Base-by-base conservation (phyloP, 169 alveolate genomes). In the Eimeria acervulina region DNA sequence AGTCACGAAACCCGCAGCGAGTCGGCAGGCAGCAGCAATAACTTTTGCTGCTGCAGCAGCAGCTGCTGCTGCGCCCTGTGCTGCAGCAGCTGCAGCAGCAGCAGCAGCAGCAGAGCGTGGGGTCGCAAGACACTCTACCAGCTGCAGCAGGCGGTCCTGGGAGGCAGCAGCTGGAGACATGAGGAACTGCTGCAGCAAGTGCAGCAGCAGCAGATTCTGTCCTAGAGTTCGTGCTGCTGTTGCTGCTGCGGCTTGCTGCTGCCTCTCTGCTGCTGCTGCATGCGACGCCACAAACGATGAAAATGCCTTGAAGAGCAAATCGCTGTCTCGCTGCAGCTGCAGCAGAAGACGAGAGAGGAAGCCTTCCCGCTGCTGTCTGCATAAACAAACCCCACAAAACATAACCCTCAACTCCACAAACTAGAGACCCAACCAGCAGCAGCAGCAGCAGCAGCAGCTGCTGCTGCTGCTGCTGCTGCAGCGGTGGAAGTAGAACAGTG, bases 1-100 rank as follows among this genome's bases (percentile, higher is more conserved):
- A 3, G 44, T 0, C 17, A 36, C 42, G 42, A 70, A 70, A 6
- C 83, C 83, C 12, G 83, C 83, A n/a, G 83, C 83, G 8, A 70
- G 4, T 2, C 83, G 40, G 83, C 44, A 70, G 23, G 83, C 38
- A 28, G 83, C 44, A 28, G 83, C 40, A 36, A 70, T 21, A 28
- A 70, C 83, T 13, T 36, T 70, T n/a, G 51, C 83, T 13, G 44
- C 83, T 0, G 83, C 83, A 5, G 83, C 83, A 70, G 83, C 83
- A 8, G 83, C 83, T 8, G 68, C n/a, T 59, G 68, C 68, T 59
- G 83, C 83, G 42, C n/a, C 83, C 26, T 12, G 40, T 70, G 83
- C 51, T 12, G 83, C 83, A 70, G 83, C 76, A 66, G 76, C 55
- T n/a, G n/a, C 78, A 70, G 83, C 83, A 70, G 83, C 83, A 70